Evolutionary conservation across 306 rosid species (phyloP).

Genomic region (Styphnolobium japonicum): DNA sequence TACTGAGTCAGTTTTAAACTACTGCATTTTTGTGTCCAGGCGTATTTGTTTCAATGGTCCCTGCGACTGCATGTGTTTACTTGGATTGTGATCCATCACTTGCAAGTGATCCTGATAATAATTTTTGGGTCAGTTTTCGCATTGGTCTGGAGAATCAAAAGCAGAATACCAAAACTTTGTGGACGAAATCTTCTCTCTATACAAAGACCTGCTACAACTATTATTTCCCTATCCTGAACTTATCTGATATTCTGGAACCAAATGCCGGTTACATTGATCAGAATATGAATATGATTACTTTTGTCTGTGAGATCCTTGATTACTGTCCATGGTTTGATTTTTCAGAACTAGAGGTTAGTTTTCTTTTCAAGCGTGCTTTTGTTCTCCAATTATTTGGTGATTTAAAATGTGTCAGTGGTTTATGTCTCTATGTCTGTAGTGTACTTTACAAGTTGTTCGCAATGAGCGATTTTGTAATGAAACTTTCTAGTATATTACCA

Average conservation of each 20-base stretch:
- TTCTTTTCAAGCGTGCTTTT: not conserved
- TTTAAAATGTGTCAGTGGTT: not conserved
- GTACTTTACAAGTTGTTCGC: not conserved
- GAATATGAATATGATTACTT: constrained; percentile 52
- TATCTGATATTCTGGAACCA: constrained; percentile 62
- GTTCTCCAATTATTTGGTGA: not conserved
- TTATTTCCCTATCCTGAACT: constrained; percentile 60
- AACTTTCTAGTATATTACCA: not conserved
- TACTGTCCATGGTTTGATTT: constrained; percentile 75
- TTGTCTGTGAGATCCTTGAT: constrained; percentile 62
- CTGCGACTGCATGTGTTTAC: constrained; percentile 52
- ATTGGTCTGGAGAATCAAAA: constrained; percentile 67
- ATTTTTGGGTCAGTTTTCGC: constrained; percentile 63
- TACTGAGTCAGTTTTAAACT: too few species aligned
- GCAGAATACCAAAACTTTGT: constrained; percentile 52
- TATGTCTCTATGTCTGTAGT: not conserved
- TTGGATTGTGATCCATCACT: constrained; percentile 65
- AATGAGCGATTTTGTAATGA: not conserved
- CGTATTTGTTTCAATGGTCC: constrained; percentile 60
- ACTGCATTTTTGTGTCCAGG: constrained; percentile 32
- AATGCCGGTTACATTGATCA: constrained; percentile 64
- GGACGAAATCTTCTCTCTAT: constrained; percentile 65
- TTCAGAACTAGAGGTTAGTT: constrained; percentile 63
- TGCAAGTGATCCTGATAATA: constrained; percentile 54
- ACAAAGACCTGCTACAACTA: constrained; percentile 68